phyloP scores from a whole-genome alignment of 768 basidiomycete genomes.

The Trametes cingulata region DNA sequence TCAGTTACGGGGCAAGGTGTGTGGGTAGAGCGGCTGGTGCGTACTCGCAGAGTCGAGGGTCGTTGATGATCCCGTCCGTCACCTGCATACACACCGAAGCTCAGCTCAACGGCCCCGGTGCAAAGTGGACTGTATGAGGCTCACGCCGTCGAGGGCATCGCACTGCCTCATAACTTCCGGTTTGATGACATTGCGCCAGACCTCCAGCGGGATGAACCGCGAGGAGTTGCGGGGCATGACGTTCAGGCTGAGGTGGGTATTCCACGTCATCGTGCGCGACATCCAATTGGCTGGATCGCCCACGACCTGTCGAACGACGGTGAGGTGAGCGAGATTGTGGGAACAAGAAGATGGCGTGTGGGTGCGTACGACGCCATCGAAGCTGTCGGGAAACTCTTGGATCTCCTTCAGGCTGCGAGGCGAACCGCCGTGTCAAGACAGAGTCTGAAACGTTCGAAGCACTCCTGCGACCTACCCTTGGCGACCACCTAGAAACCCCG shows the following conservation, averaged over 20 bases:
- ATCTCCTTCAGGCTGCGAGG: constrained; percentile 17
- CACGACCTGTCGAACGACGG: constrained; percentile 26
- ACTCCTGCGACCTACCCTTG: constrained; percentile 19
- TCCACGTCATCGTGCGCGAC: constrained; percentile 22
- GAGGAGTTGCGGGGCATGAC: constrained; percentile 21
- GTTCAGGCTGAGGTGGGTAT: constrained; percentile 21
- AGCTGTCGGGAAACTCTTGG: constrained; percentile 31
- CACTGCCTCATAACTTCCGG: constrained; percentile 35
- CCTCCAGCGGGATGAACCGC: constrained; percentile 24
- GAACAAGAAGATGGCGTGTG: too few species aligned
- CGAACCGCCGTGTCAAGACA: background rate
- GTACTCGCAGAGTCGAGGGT: constrained; percentile 22
- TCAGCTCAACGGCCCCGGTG: background rate
- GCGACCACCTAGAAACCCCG: constrained; percentile 28
- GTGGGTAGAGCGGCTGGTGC: background rate
- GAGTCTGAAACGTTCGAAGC: too few species aligned
- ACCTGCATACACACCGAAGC: background rate
- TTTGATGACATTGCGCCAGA: constrained; percentile 29
- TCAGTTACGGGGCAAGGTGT: too few species aligned
- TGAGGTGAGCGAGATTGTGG: too few species aligned
- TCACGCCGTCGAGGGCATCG: constrained; percentile 33
- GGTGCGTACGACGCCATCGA: constrained; percentile 31
- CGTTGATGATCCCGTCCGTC: constrained; percentile 28
- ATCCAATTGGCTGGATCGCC: constrained; percentile 32
- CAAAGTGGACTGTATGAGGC: background rate